These are phyloP conservation scores for Niebla homalea DNA, from an alignment of 495 filamentous ascomycete species.

Conservation along the genomic window DNA sequence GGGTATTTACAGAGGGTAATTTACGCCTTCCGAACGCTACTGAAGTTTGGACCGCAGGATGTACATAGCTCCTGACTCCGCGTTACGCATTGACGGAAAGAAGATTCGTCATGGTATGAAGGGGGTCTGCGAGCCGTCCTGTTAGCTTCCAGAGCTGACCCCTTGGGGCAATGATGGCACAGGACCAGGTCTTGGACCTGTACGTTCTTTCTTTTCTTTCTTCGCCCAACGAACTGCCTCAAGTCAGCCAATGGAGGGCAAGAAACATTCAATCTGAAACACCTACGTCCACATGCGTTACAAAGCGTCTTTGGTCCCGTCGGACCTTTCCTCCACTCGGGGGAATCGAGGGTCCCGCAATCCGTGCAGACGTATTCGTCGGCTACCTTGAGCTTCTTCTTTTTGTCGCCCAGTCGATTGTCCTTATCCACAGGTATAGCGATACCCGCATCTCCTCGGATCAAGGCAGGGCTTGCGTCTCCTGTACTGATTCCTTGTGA, in stretches of 20 bases:
- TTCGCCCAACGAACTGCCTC: constrained; percentile 56
- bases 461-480: constrained; percentile 58
- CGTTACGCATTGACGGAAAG: too few relatives aligned
- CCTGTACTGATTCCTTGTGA: constrained; percentile 83
- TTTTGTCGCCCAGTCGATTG: constrained; percentile 53
- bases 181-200: constrained; percentile 10
- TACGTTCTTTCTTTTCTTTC: constrained; percentile 52
- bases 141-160: constrained; percentile 16
- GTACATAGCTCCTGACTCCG: too few relatives aligned
- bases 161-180: constrained; percentile 13
- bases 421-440: constrained; percentile 67
- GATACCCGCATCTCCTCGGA: constrained; percentile 77
- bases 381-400: constrained; percentile 77
- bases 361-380: constrained; percentile 96
- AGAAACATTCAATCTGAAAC: neutral
- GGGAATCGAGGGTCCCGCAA: constrained; percentile 86
- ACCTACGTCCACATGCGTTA: constrained; percentile 83
- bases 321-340: constrained; percentile 94
- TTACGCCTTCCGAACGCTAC: too few relatives aligned
- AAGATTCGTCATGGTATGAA: too few relatives aligned
- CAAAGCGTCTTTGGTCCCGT: constrained; percentile 91
- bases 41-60: too few relatives aligned
- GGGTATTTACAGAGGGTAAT: too few relatives aligned
- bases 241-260: constrained; percentile 1
- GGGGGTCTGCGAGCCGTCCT: neutral